Evolutionary conservation across 2,329 filamentous ascomycete species (phyloP), one percentile per base, ranked within the genome.

Genomic region (Sporothrix euskadiensis): DNA sequence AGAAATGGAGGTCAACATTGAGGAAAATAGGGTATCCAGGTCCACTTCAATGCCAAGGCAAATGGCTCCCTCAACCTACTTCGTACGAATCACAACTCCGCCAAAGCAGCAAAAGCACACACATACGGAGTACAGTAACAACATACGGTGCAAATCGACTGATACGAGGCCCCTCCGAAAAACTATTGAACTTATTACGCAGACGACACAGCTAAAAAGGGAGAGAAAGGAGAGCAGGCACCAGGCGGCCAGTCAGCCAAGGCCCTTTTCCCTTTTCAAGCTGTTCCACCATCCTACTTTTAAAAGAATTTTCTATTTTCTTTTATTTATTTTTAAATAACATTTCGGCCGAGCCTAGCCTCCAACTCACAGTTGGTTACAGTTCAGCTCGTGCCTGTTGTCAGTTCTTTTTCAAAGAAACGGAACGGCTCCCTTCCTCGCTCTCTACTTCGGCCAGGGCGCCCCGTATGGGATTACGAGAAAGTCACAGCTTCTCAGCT

Each of bases 401-500:
- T 41, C 39, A 65, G 19, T 22, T 26, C 35, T 65, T 44, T 44
- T n/a, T 49, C 44, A 49, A 6, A 30, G 41, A 10, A 26, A 66
- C 61, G 22, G 61, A 26, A 26, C 4, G 8, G 26, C 26, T 26
- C 61, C 22, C 22, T 4, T 19, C 19, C 26, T 47, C 26, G n/a
- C 22, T 35, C 30, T 66, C 61, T n/a, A 47, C 35, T 41, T 47
- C 39, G 39, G 12, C 4, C 39, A 47, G 39, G 14, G 9, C 61
- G 61, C 61, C 39, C 61, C 10, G 61, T 47, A 22, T 66, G 39
- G 44, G 22, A 66, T 66, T 26, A 65, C 39, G 61, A 65, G 61
- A 65, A 26, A 22, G 41, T n/a, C 39, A 30, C 52, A 56, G 26
- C 52, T 8, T 68, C 44, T 49, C 44, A 35, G 41, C 65, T 44